These are phyloP conservation scores for Nigrospora osmanthi DNA, from an alignment of 2,329 filamentous ascomycete genomes.

Conservation along the genomic window DNA sequence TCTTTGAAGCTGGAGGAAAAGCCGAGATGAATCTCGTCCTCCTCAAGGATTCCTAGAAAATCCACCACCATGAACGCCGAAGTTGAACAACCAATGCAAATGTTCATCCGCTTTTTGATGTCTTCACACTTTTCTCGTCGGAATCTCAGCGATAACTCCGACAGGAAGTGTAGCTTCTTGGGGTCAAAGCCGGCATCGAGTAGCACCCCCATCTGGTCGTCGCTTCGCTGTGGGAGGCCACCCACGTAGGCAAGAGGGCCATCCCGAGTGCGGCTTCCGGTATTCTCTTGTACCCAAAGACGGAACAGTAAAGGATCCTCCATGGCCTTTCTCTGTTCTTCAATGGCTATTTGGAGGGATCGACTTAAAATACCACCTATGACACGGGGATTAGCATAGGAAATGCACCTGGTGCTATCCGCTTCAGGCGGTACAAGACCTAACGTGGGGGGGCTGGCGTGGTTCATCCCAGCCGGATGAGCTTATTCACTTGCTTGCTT, in stretches of 20 bases:
- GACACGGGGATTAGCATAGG: conserved; percentile 3
- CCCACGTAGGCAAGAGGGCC: conserved; percentile 34
- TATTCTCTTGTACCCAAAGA: conserved; percentile 42
- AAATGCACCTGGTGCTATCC: no score
- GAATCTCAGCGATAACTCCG: conserved; percentile 35
- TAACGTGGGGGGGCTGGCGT: no score
- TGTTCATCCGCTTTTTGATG: conserved; percentile 48
- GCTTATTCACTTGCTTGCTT: no score
- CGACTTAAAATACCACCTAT: conserved; percentile 42
- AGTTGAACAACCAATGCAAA: conserved; percentile 53
- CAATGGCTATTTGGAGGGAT: conserved; percentile 43
- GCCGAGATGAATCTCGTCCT: conserved; percentile 59
- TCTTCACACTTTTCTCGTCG: conserved; percentile 44
- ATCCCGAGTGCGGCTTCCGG: conserved; percentile 13
- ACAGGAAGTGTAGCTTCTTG: conserved; percentile 36
- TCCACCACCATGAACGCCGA: conserved; percentile 63
- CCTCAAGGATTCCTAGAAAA: conserved; percentile 49
- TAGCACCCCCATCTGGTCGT: conserved; percentile 47
- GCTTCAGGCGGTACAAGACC: no score
- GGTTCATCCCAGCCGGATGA: no score
- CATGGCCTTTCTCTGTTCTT: conserved; percentile 42
- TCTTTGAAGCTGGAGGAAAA: conserved; percentile 60
- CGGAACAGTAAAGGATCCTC: conserved; percentile 40
- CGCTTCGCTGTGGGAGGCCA: conserved; percentile 39
- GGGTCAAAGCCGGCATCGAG: conserved; percentile 54